Evolutionary conservation across 2,329 filamentous ascomycete genomes (phyloP).

Genomic region (Paecilomyces variotii): DNA sequence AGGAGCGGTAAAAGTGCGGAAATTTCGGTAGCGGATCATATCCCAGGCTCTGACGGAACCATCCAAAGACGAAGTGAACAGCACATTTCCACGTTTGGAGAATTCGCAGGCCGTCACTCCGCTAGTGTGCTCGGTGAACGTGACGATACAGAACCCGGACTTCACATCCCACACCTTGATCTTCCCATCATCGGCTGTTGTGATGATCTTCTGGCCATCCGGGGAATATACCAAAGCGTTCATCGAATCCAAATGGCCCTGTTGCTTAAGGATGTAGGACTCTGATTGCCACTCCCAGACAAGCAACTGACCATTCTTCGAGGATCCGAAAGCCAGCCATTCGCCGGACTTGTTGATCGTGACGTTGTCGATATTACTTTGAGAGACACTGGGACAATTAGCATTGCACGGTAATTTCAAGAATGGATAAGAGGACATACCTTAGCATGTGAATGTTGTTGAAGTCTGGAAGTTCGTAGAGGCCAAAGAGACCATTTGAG

Average conservation of each 20-base stretch:
- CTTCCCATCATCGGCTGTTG: constrained; percentile 91
- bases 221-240: constrained; percentile 90
- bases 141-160: constrained; percentile 95
- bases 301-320: constrained; percentile 87
- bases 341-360: constrained; percentile 91
- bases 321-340: constrained; percentile 95
- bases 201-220: constrained; percentile 87
- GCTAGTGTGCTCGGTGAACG: constrained; percentile 93
- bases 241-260: constrained; percentile 94
- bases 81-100: constrained; percentile 85
- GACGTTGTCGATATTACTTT: constrained; percentile 92
- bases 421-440: constrained; percentile 20
- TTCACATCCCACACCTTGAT: constrained; percentile 97
- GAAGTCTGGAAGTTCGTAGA: constrained; percentile 95
- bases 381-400: constrained; percentile 66
- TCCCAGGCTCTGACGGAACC: constrained; percentile 95
- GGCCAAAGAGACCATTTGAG: constrained; percentile 83
- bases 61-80: constrained; percentile 92
- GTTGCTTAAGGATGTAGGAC: constrained; percentile 96
- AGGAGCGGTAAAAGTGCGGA: constrained; percentile 92
- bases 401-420: neutral
- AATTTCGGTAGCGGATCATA: constrained; percentile 90
- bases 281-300: constrained; percentile 99
- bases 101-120: constrained; percentile 91
- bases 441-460: constrained; percentile 81